These are phyloP conservation scores for Paxillus involutus DNA, from an alignment of 768 basidiomycete species.

Conservation along the genomic window DNA sequence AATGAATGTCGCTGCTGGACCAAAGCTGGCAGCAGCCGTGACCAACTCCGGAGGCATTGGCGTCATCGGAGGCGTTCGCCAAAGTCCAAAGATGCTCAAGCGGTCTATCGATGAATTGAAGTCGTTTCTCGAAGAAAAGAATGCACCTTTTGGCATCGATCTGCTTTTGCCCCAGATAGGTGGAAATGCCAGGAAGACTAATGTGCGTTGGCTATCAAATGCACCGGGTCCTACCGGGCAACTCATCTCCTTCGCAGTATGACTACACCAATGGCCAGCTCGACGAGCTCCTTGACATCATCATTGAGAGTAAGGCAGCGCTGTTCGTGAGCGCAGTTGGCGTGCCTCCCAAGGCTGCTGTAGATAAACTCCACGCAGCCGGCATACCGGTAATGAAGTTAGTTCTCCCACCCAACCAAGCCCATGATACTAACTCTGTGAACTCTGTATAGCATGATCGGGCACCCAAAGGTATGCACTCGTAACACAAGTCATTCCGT, in stretches of 20 bases:
- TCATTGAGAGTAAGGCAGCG: constrained; percentile 68
- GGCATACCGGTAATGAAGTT: constrained; percentile 87
- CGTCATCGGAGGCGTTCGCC: constrained; percentile 81
- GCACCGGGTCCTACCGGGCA: neutral
- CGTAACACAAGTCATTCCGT: neutral
- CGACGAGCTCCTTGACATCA: constrained; percentile 73
- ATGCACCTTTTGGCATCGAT: constrained; percentile 81
- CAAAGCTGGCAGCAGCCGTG: constrained; percentile 83
- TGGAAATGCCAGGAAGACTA: constrained; percentile 81
- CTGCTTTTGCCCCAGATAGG: constrained; percentile 82
- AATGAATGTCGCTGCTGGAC: constrained; percentile 88
- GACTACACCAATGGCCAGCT: constrained; percentile 83
- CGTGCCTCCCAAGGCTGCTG: constrained; percentile 79
- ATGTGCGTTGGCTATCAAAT: constrained; percentile 36
- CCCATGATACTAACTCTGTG: neutral
- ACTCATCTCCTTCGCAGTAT: constrained; percentile 32
- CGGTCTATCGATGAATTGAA: constrained; percentile 73
- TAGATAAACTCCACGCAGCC: constrained; percentile 78
- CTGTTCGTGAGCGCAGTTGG: constrained; percentile 85
- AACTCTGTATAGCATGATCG: constrained; percentile 65
- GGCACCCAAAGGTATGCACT: constrained; percentile 70
- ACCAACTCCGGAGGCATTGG: constrained; percentile 90
- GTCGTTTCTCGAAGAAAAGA: constrained; percentile 68
- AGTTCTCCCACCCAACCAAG: constrained; percentile 21
- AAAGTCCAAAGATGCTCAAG: constrained; percentile 70